phyloP scores from a whole-genome alignment of 306 rosid species.

The Coriaria nepalensis region DNA sequence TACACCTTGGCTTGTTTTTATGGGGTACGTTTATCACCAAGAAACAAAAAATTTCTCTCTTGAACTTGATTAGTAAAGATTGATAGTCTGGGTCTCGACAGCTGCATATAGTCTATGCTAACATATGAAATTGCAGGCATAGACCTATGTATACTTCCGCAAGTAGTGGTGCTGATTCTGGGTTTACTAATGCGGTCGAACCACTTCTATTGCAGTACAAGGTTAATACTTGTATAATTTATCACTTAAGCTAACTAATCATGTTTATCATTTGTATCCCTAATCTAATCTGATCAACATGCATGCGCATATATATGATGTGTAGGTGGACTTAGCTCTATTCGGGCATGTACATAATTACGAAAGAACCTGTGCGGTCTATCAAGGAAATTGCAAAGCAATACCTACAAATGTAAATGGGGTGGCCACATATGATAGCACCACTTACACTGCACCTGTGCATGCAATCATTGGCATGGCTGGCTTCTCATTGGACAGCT shows the following conservation, averaged over 20 bases:
- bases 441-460: constrained; percentile 65
- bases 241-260: too few species aligned
- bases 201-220: constrained; percentile 45
- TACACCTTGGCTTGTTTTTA: constrained; percentile 80
- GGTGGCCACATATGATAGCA: constrained; percentile 50
- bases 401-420: constrained; percentile 44
- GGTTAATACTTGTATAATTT: constrained; percentile 23
- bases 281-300: too few species aligned
- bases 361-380: constrained; percentile 69
- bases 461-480: constrained; percentile 84
- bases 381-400: constrained; percentile 30
- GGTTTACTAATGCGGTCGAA: constrained; percentile 38
- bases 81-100: too few species aligned
- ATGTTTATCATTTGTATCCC: too few species aligned
- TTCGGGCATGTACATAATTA: constrained; percentile 83
- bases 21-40: constrained; percentile 75
- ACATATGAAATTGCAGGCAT: constrained; percentile 69
- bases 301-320: too few species aligned
- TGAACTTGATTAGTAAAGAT: too few species aligned
- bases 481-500: constrained; percentile 58
- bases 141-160: constrained; percentile 71
- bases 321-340: constrained; percentile 73
- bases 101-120: too few species aligned
- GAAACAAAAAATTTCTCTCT: too few species aligned
- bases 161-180: constrained; percentile 4